Base-by-base conservation (phyloP, 495 filamentous ascomycete species). In the Podospora pseudopauciseta region DNA sequence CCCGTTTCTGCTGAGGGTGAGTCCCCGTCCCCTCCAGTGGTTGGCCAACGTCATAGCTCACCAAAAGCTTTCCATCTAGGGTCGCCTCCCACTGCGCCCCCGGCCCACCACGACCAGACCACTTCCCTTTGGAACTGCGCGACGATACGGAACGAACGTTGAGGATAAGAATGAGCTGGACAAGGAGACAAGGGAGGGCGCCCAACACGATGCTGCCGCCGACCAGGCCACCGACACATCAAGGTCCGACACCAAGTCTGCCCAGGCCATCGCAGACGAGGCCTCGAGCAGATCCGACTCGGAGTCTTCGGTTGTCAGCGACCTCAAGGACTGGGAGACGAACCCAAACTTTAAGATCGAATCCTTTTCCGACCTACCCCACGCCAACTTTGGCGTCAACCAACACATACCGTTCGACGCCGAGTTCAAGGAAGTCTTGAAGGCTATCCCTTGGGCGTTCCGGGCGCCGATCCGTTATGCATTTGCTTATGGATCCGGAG, bases 401-500 rank as follows among this genome's bases (percentile, higher is more conserved):
- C 96, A 98, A 74, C 91, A 97, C 74, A 96, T 98, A 80, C 83
- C 91, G 19, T 93, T 97, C 73, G 94, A 97, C 77, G 87, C 92
- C 69, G 93, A 97, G 70, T 94, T 97, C 77, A 97, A 97, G 74
- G 92, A 97, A 74, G 90, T 88, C 18, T 78, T 99, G 49, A 89
- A 94, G 19, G 88, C 92, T 74, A 90, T 98, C 34, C 85, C 97
- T 4, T 97, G 93, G 92, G 87, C 94, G 67, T 98, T 99, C 78
- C 85, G 90, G 49, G 95, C 96, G 0, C 93, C 94, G 0, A 96
- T 99, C 68, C 86, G 91, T 60, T 98, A 98, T 80, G 94, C 93
- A 5, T 95, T 99, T 77, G 95, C 95, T 16, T 99, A 99, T 75
- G 95, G 95, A 27, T 97, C 94, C 1, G 95, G 96, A 7, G 95